These are phyloP conservation scores for Zelopaecilomyces penicillatus DNA, from an alignment of 2,329 filamentous ascomycete species.

Conservation along the genomic window DNA sequence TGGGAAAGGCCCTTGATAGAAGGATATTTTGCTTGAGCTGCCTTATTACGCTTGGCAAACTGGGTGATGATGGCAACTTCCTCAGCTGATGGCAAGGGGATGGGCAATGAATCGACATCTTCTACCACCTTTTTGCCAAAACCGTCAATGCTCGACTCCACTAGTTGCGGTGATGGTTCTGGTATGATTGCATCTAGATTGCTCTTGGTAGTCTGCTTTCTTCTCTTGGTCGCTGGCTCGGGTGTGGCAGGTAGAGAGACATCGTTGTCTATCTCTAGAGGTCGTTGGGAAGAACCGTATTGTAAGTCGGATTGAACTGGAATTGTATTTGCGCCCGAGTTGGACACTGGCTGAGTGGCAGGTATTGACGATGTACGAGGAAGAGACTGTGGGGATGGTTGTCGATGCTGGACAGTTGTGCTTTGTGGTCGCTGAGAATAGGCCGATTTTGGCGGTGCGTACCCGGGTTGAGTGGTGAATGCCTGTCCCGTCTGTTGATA, in stretches of 20 bases:
- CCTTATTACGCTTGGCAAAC: conserved; percentile 29
- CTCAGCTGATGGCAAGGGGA: conserved; percentile 24
- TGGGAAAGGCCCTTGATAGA: conserved; percentile 30
- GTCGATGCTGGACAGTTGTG: conserved; percentile 7
- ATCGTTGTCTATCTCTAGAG: conserved; percentile 14
- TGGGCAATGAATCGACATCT: conserved; percentile 24
- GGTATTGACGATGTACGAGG: conserved; percentile 4
- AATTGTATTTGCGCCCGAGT: background rate
- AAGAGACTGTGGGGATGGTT: conserved; percentile 8
- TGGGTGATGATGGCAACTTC: conserved; percentile 28
- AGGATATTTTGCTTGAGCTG: conserved; percentile 29
- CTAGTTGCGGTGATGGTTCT: conserved; percentile 16
- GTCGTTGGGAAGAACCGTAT: conserved; percentile 16
- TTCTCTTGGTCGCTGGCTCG: conserved; percentile 29
- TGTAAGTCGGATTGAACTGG: conserved; percentile 4
- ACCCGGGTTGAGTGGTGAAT: conserved; percentile 6
- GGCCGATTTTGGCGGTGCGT: conserved; percentile 14
- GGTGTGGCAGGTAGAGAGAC: conserved; percentile 12
- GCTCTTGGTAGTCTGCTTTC: conserved; percentile 26
- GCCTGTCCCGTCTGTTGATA: conserved; percentile 10
- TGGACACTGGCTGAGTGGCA: conserved; percentile 1
- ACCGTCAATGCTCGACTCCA: conserved; percentile 23
- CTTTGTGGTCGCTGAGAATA: conserved; percentile 11
- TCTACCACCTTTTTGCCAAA: conserved; percentile 22
- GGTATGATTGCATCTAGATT: conserved; percentile 16